phyloP scores from a whole-genome alignment of 2,329 filamentous ascomycete species.

The Alternaria gansuensis region DNA sequence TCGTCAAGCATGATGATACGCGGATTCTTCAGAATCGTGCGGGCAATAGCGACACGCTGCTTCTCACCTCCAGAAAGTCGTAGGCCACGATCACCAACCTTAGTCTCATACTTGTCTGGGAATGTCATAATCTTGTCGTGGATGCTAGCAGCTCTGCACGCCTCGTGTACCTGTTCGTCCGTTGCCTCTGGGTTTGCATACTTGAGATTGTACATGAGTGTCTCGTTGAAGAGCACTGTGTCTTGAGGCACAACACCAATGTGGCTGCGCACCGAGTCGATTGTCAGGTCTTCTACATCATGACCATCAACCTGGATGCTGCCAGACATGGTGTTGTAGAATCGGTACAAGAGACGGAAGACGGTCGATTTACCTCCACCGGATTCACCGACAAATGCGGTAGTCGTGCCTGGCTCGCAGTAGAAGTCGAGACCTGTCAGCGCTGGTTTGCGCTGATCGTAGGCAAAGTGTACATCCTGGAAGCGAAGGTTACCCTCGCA shows the following conservation, averaged over 20 bases:
- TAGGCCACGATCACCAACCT: slow-evolving; percentile 88
- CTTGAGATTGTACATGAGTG: slow-evolving; percentile 91
- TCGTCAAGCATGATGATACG: slow-evolving; percentile 93
- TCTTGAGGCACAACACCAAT: slow-evolving; percentile 98
- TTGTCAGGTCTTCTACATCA: slow-evolving; percentile 85
- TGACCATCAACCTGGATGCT: slow-evolving; percentile 84
- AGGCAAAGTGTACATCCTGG: slow-evolving; percentile 88
- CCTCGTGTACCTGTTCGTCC: slow-evolving; percentile 81
- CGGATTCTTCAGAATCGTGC: slow-evolving; percentile 90
- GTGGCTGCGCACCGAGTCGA: slow-evolving; percentile 88
- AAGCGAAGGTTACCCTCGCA: slow-evolving; percentile 87
- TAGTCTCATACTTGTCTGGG: slow-evolving; percentile 86
- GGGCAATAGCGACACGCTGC: slow-evolving; percentile 90
- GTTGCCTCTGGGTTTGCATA: slow-evolving; percentile 85
- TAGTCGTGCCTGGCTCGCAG: slow-evolving; percentile 89
- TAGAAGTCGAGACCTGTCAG: slow-evolving; percentile 84
- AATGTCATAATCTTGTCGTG: slow-evolving; percentile 92
- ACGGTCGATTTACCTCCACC: slow-evolving; percentile 97
- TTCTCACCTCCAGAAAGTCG: slow-evolving; percentile 91
- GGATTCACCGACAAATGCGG: slow-evolving; percentile 94
- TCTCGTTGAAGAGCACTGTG: slow-evolving; percentile 93
- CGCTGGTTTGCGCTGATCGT: slow-evolving; percentile 85
- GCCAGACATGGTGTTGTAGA: slow-evolving; percentile 86
- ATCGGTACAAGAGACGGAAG: slow-evolving; percentile 94
- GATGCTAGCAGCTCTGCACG: slow-evolving; percentile 86